Percentiles rank a stretch among this genome's conserved stretches.
Evolutionary conservation across 768 basidiomycete species (phyloP).

Genomic region (Lactarius akahatsu): DNA sequence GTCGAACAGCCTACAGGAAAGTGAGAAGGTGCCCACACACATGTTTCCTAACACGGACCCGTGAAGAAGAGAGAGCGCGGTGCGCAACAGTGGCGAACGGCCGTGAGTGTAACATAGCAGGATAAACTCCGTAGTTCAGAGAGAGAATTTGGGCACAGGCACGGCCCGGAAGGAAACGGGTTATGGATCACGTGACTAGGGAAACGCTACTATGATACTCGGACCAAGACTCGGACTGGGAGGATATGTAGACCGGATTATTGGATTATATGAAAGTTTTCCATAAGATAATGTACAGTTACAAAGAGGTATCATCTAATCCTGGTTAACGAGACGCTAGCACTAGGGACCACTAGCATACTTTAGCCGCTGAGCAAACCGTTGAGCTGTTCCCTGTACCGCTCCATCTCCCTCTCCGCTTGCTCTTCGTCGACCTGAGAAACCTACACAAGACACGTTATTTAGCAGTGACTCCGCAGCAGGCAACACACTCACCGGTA

Average conservation of each 20-base stretch:
- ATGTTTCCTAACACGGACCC: constrained; percentile 41
- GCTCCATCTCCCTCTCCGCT: constrained; percentile 84
- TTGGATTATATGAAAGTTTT: neutral
- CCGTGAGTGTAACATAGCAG: constrained; percentile 58
- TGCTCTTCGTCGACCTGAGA: constrained; percentile 76
- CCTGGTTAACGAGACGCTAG: neutral
- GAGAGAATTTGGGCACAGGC: constrained; percentile 23
- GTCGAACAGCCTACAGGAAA: constrained; percentile 48
- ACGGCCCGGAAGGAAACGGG: constrained; percentile 16
- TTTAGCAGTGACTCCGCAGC: constrained; percentile 1
- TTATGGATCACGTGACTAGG: neutral
- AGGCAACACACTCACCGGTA: constrained; percentile 60
- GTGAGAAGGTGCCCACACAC: constrained; percentile 17
- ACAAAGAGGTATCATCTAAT: neutral
- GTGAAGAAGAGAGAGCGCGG: constrained; percentile 48
- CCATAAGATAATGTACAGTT: constrained; percentile 5
- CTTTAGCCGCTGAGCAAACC: constrained; percentile 70
- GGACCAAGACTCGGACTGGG: neutral
- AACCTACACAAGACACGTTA: constrained; percentile 40
- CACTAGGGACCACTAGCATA: neutral
- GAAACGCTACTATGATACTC: too few relatives aligned
- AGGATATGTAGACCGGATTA: neutral
- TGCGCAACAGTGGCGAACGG: constrained; percentile 56
- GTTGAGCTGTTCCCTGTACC: constrained; percentile 85
- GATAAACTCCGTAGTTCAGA: constrained; percentile 29